A percentile compares a stretch with the other conserved stretches of the same genome.
Evolutionary conservation across 1,284 basidiomycete genomes (phyloP).

Genomic region (Afroboletus lepidellus): DNA sequence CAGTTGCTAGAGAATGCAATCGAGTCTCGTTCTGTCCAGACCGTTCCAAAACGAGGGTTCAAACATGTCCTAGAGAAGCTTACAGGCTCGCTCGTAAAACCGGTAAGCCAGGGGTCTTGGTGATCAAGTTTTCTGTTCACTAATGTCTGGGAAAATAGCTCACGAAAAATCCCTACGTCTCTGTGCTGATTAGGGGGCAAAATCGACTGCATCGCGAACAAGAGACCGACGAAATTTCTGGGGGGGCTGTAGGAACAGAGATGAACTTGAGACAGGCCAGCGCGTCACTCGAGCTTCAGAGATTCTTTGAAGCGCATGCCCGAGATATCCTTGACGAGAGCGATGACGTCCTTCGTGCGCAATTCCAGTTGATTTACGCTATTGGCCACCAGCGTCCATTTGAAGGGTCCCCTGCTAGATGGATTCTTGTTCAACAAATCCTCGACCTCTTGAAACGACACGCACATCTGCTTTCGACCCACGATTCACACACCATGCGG

Average conservation of each 20-base stretch:
- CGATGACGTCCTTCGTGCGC: not conserved
- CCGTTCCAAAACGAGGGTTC: not conserved
- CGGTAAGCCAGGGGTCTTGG: not conserved
- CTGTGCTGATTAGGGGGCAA: not conserved
- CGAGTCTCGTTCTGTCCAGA: not conserved
- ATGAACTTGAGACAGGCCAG: not conserved
- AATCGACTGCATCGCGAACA: not conserved
- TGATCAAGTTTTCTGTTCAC: not conserved
- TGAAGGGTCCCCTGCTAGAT: not conserved
- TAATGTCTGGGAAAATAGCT: not conserved
- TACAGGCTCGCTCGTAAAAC: not conserved
- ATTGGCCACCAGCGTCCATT: not conserved
- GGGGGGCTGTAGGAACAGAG: not conserved
- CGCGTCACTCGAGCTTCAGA: not conserved
- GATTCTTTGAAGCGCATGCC: not conserved
- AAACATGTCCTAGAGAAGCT: not conserved
- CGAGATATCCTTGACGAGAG: conserved; percentile 4
- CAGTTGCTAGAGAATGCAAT: not conserved
- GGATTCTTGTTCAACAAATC: not conserved
- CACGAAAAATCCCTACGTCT: not conserved
- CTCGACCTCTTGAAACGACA: not conserved
- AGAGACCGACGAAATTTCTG: too few relatives aligned
- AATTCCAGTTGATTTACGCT: not conserved
- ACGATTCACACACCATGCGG: not conserved
- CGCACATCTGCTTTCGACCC: not conserved